phyloP scores from a whole-genome alignment of 2,329 filamentous ascomycete species.

The Paecilomyces fulvus region DNA sequence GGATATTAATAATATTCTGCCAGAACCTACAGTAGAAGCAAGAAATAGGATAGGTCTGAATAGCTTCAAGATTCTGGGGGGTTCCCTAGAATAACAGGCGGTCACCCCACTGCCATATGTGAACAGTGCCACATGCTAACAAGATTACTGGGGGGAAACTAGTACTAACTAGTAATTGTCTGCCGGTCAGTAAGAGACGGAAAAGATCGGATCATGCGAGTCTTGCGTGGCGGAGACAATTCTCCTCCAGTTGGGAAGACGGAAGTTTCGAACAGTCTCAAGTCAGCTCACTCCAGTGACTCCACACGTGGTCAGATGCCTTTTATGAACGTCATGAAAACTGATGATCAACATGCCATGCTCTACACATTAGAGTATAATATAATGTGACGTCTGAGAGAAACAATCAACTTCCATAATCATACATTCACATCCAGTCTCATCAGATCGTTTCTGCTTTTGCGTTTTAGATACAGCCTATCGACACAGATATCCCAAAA shows the following conservation, averaged over 20 bases:
- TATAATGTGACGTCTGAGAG: background rate
- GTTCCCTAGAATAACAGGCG: too few relatives aligned
- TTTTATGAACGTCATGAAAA: background rate
- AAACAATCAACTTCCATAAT: background rate
- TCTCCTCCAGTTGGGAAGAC: background rate
- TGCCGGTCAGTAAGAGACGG: background rate
- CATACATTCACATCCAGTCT: background rate
- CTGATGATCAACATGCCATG: background rate
- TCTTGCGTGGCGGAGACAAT: background rate
- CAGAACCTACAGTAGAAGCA: too few relatives aligned
- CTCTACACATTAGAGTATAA: background rate
- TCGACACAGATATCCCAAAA: background rate
- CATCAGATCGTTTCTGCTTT: background rate
- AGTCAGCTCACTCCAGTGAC: background rate
- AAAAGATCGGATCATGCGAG: background rate
- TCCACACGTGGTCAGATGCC: background rate
- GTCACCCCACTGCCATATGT: too few relatives aligned
- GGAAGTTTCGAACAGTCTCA: background rate
- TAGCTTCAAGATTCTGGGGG: too few relatives aligned
- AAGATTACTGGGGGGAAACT: too few relatives aligned
- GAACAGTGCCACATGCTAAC: too few relatives aligned
- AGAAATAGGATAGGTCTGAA: too few relatives aligned
- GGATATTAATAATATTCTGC: too few relatives aligned
- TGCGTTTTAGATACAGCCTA: background rate
- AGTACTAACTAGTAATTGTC: too few relatives aligned